Base-by-base conservation (phyloP, 2,329 filamentous ascomycete genomes). In the Septoria linicola region DNA sequence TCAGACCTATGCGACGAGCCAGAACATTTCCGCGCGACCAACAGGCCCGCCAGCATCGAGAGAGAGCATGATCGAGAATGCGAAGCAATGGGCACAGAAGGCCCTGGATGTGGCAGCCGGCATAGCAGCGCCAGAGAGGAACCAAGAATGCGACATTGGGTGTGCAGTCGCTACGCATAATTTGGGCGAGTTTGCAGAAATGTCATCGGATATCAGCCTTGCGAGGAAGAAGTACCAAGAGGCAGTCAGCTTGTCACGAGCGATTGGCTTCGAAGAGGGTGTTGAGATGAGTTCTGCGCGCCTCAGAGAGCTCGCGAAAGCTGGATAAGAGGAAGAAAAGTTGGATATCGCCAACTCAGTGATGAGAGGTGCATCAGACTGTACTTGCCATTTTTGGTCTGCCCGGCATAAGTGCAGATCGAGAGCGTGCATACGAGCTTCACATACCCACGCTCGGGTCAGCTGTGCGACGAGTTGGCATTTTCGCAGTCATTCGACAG, bases 141-240 rank as follows among this genome's bases (percentile, higher is more conserved):
- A 83, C 2, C 78, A 84, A 42, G 89, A 95, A 65, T 96, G 92
- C 65, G 89, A 95, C 67, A 70, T 86, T 49, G 88, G 86, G 1
- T 96, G 91, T 64, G 87, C 86, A 2, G 87, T 86, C 4, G 87
- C 91, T 6, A 83, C 88, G n/a, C 87, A 89, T 69, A 95, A 95
- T 66, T 80, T 96, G 46, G 92, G 84, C 19, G 88, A 95, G 62
- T 85, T 96, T 60, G 85, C 88, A 0, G 83, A 87, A 59, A 84
- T 93, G 80, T 72, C 84, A 53, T 85, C 86, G 1, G 79, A 87
- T 61, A 63, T 76, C 1, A 73, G 74, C 3, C 78, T 87, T 59
- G 90, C 92, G 1, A 78, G 78, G 62, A 77, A 76, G 60, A 80
- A 80, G 64, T 96, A 88, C 65, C 72, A 78, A 47, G 81, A 95